Base-by-base conservation (phyloP, 768 basidiomycete species). In the Boletus rubropictus region DNA sequence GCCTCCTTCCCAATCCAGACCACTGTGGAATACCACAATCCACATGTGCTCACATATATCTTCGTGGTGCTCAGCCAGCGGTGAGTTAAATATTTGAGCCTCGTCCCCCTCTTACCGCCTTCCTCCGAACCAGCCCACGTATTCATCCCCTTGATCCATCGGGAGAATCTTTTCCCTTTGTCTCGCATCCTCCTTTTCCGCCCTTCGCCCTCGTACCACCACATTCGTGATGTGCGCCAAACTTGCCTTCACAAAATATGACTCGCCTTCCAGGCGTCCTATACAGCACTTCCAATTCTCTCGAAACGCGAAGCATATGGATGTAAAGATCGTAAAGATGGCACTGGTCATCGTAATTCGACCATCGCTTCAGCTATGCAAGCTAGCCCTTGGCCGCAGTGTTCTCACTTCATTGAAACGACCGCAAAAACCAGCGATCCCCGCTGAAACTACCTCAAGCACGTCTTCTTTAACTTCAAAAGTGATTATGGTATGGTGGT, bases 81-180 rank as follows among this genome's bases (percentile, higher is more conserved):
- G 54, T 36, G 41, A 53, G 59, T 62, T 62, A 63, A 63, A 61
- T 63, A 63, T 51, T 31, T 3, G 21, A 24, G 36, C 29, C 20
- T 31, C 24, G 20, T 39, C 49, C 52, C 33, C 21, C 24, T 28
- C 38, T 18, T 9, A 6, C 38, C 43, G 7, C 28, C 31, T 32
- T 29, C 43, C 36, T 42, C 49, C 29, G 38, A 34, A 9, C 22
- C 28, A 34, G 39, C 31, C 22, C 31, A 10, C 50, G 36, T 40
- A 50, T 42, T 21, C 35, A 45, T 48, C 50, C 36, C 37, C 43
- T 51, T 34, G 36, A 22, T 29, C 20, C 49, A 44, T 46, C 44
- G 11, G 31, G 40, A 38, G 48, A 24, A 35, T 20, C 21, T 38
- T 28, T 15, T 14, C 36, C 29, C 48, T 37, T 42, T 21, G 20